Evolutionary conservation across 2,329 filamentous ascomycete species (phyloP).

Genomic region (Trichophyton equinum): DNA sequence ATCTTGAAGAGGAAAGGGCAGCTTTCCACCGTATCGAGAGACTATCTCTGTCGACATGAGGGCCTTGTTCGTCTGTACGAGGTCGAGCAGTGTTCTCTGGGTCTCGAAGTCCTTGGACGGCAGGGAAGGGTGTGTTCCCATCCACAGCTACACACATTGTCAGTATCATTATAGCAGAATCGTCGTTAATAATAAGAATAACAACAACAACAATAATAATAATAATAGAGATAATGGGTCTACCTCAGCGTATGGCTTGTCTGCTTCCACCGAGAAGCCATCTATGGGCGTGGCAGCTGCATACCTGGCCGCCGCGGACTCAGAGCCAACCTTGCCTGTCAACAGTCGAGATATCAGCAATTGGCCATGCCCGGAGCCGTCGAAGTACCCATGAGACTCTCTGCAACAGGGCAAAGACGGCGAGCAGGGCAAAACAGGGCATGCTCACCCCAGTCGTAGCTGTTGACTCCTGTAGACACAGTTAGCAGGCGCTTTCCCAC

Average conservation of each 20-base stretch:
- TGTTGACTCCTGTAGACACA: conserved; percentile 62
- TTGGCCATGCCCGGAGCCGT: conserved; percentile 9
- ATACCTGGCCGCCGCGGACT: conserved; percentile 80
- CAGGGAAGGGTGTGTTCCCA: conserved; percentile 94
- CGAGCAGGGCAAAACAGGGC: conserved; percentile 8
- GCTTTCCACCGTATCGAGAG: conserved; percentile 63
- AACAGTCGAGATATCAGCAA: conserved; percentile 18
- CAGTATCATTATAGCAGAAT: conserved; percentile 11
- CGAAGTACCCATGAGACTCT: neutral
- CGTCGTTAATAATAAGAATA: conserved; percentile 12
- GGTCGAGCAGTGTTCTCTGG: conserved; percentile 71
- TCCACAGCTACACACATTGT: conserved; percentile 65
- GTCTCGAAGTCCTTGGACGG: conserved; percentile 82
- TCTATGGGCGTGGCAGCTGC: conserved; percentile 69
- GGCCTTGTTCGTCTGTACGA: conserved; percentile 74
- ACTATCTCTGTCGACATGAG: conserved; percentile 63
- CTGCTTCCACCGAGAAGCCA: conserved; percentile 63
- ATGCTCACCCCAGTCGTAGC: conserved; percentile 80
- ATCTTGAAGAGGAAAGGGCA: conserved; percentile 99
- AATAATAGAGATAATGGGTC: no score
- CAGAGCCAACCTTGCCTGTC: conserved; percentile 70
- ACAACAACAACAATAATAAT: conserved; percentile 2
- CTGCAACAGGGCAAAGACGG: no score
- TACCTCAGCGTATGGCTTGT: conserved; percentile 91
- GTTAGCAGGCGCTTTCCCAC: conserved; percentile 2